Percentiles rank a stretch among this genome's conserved stretches.
Conservation (phyloP, 108 stramenopile species). For the Fragilariopsis cylindrus region DNA sequence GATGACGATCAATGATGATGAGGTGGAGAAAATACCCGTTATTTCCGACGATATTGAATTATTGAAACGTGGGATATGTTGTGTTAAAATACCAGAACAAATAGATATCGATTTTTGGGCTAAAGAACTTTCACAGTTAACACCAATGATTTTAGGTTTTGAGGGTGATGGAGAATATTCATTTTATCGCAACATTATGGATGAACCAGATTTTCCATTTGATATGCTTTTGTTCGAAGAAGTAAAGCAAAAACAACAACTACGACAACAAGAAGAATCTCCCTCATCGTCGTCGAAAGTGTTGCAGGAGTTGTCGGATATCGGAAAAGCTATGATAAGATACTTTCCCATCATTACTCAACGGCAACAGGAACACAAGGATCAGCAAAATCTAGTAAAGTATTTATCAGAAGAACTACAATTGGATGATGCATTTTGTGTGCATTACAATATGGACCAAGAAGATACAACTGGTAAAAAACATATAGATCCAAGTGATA, state of each 20-base stretch:
- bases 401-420: conserved; percentile 13
- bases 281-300: not conserved
- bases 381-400: not conserved
- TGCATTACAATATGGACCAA: conserved; percentile 52
- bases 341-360: conserved; percentile 30
- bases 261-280: not conserved
- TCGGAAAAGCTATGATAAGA: conserved; percentile 17
- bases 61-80: conserved; percentile 39
- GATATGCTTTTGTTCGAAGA: conserved; percentile 12
- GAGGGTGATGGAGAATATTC: conserved; percentile 54
- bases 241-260: no score
- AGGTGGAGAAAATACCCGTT: not conserved
- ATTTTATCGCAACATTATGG: conserved; percentile 64
- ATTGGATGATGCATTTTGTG: conserved; percentile 60
- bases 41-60: not conserved
- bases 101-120: conserved; percentile 37
- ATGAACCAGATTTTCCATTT: conserved; percentile 52
- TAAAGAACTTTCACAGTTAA: conserved; percentile 27
- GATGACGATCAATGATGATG: not conserved
- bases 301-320: not conserved
- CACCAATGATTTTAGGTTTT: conserved; percentile 26
- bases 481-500: conserved; percentile 65
- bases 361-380: not conserved
- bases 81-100: conserved; percentile 25
- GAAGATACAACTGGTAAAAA: conserved; percentile 44